These are phyloP conservation scores for Coniochaeta sp. DNA, from an alignment of 2,329 filamentous ascomycete species.

Conservation along the genomic window DNA sequence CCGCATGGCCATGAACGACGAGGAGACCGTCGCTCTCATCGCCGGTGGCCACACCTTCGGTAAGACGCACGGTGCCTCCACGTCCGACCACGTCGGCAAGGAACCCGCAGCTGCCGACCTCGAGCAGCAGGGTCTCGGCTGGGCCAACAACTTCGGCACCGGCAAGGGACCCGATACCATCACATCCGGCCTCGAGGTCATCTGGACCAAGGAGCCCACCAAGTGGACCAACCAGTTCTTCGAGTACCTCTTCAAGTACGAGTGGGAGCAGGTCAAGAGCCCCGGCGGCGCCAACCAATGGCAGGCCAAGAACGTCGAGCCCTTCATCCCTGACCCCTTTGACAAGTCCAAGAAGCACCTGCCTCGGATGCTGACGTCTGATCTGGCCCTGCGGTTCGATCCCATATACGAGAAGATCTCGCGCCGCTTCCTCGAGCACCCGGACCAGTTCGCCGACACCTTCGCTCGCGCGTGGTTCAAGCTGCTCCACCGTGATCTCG, in stretches of 20 bases:
- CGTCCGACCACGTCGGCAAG: constrained; percentile 54
- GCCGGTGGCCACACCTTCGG: constrained; percentile 73
- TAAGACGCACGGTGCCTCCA: constrained; percentile 71
- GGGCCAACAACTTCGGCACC: constrained; percentile 55
- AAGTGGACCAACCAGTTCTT: constrained; percentile 72
- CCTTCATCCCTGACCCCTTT: constrained; percentile 64
- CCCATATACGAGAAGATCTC: constrained; percentile 70
- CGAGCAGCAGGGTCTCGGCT: constrained; percentile 64
- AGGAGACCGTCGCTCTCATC: constrained; percentile 75
- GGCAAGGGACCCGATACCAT: constrained; percentile 69
- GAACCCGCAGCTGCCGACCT: constrained; percentile 61
- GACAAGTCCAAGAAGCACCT: constrained; percentile 64
- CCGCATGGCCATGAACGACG: constrained; percentile 78
- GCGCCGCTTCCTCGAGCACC: constrained; percentile 60
- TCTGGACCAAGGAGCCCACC: constrained; percentile 68
- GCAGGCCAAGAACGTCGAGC: constrained; percentile 61
- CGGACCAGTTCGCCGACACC: constrained; percentile 59
- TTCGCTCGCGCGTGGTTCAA: constrained; percentile 78
- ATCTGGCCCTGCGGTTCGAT: constrained; percentile 66
- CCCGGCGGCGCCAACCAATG: constrained; percentile 73
- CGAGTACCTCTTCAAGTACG: constrained; percentile 69
- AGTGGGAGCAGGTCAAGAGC: constrained; percentile 70
- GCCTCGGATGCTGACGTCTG: constrained; percentile 71
- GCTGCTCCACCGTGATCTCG: constrained; percentile 73
- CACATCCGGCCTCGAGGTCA: constrained; percentile 72